phyloP scores from a whole-genome alignment of 129 eudicot species.

The Tanacetum coccineum region DNA sequence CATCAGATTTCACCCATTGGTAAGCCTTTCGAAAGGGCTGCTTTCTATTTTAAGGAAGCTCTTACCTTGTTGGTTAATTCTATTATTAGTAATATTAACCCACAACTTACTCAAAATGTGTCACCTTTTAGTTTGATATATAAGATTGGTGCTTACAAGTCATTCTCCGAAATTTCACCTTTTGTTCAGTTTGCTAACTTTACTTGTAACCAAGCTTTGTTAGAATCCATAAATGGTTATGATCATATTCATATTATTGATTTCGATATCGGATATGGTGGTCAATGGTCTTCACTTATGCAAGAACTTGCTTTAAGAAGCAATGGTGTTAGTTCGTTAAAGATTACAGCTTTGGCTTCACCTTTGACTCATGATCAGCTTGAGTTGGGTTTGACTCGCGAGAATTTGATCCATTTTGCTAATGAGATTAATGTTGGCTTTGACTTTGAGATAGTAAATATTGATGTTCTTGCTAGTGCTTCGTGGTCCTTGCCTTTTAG shows the following conservation, averaged over 20 bases:
- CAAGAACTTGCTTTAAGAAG: slow-evolving; percentile 79
- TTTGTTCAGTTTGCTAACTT: slow-evolving; percentile 76
- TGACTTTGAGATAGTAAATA: slow-evolving; percentile 61
- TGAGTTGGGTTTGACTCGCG: slow-evolving; percentile 67
- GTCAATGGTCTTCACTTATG: slow-evolving; percentile 97
- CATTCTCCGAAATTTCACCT: slow-evolving; percentile 84
- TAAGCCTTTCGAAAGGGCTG: slow-evolving; percentile 92
- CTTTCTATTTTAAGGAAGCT: slow-evolving; percentile 86
- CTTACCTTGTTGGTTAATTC: slow-evolving; percentile 56
- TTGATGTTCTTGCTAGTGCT: slow-evolving; percentile 55
- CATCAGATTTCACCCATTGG: slow-evolving; percentile 89
- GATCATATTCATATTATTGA: slow-evolving; percentile 73
- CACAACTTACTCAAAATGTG: slow-evolving; percentile 29
- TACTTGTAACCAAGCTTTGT: slow-evolving; percentile 83
- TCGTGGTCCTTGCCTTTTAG: slow-evolving; percentile 59
- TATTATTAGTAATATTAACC: slow-evolving; percentile 35
- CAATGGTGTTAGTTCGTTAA: slow-evolving; percentile 56
- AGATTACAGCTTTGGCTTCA: slow-evolving; percentile 78
- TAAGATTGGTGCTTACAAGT: slow-evolving; percentile 89
- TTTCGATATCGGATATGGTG: slow-evolving; percentile 90
- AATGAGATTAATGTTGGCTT: slow-evolving; percentile 56
- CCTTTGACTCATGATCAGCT: slow-evolving; percentile 72
- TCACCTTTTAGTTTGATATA: slow-evolving; percentile 65
- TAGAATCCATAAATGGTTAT: slow-evolving; percentile 64
- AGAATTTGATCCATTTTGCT: slow-evolving; percentile 77